Percentiles rank a stretch among this genome's conserved stretches.
These are phyloP conservation scores for Ophiocytium majus DNA, from an alignment of 352 stramenopile species.

Conservation along the genomic window DNA sequence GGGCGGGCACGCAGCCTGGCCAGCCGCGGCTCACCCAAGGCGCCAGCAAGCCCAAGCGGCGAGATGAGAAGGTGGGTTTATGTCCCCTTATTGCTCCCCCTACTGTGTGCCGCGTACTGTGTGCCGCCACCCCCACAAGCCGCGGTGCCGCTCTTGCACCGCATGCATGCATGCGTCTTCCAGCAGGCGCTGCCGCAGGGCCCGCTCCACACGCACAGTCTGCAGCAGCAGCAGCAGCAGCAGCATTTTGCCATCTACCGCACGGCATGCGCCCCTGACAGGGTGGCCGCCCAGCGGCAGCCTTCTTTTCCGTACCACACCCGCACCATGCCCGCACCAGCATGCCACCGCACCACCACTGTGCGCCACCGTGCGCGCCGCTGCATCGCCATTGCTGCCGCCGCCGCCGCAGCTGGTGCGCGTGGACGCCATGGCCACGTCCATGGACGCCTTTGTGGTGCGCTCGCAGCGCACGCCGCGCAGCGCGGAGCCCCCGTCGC, in stretches of 20 bases:
- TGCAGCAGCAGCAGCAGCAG: too few species aligned
- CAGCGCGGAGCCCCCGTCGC: too few species aligned
- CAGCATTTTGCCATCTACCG: too few species aligned
- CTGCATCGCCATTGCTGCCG: neutral
- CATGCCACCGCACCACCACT: neutral
- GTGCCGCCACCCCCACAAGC: too few species aligned
- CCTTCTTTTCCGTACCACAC: neutral
- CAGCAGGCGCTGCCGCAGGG: too few species aligned
- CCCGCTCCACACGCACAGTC: too few species aligned
- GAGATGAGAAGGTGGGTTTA: neutral
- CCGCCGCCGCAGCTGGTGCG: conserved; percentile 26
- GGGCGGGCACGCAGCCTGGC: neutral
- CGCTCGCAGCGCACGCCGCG: neutral
- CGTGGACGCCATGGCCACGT: conserved; percentile 23
- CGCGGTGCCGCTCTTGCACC: too few species aligned
- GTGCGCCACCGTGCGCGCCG: neutral
- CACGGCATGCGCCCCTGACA: too few species aligned
- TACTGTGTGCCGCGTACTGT: too few species aligned
- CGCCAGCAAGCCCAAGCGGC: neutral
- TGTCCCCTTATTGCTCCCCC: too few species aligned
- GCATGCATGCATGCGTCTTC: too few species aligned
- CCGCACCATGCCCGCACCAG: neutral
- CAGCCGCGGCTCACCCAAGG: neutral
- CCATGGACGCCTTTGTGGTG: conserved; percentile 26
- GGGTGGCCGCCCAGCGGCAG: too few species aligned